Evolutionary conservation across 805 yeast genomes (phyloP).

Genomic region (Candida yuanshanica): DNA sequence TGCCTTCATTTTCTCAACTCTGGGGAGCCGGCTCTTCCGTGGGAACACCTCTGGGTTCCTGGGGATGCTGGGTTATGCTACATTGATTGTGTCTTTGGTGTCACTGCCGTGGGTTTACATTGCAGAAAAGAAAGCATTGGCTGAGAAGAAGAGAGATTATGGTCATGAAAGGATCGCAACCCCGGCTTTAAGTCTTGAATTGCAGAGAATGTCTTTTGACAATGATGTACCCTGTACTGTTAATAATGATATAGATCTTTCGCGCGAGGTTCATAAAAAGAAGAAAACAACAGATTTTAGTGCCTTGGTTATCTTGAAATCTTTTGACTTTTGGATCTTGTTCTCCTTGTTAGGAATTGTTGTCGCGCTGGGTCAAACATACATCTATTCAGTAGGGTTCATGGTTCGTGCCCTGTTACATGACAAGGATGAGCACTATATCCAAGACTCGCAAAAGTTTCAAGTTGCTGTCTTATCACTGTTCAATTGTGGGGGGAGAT

Average conservation of each 20-base stretch:
- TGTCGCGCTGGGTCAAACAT: conserved; percentile 69
- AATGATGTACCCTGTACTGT: neutral
- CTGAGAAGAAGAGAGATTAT: neutral
- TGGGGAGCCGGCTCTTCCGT: conserved; percentile 47
- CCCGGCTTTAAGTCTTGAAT: conserved; percentile 13
- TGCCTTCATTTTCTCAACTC: conserved; percentile 59
- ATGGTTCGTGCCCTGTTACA: conserved; percentile 47
- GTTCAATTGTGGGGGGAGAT: conserved; percentile 61
- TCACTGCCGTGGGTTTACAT: conserved; percentile 40
- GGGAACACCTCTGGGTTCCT: conserved; percentile 54
- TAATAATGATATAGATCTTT: conserved; percentile 3
- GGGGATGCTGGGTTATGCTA: conserved; percentile 38
- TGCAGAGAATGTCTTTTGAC: conserved; percentile 6
- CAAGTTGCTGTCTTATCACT: conserved; percentile 72
- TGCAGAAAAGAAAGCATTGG: conserved; percentile 12
- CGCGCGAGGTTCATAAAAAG: neutral
- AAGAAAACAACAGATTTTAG: neutral
- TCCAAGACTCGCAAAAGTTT: conserved; percentile 55
- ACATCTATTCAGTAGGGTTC: conserved; percentile 69
- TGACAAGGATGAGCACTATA: conserved; percentile 17
- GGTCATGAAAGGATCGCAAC: conserved; percentile 1
- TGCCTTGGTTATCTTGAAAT: conserved; percentile 19
- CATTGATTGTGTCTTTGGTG: conserved; percentile 35
- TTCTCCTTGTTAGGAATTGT: conserved; percentile 45
- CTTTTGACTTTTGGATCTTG: conserved; percentile 44